Base-by-base conservation (phyloP, 331 rosid species). In the Rosa hybrid region DNA sequence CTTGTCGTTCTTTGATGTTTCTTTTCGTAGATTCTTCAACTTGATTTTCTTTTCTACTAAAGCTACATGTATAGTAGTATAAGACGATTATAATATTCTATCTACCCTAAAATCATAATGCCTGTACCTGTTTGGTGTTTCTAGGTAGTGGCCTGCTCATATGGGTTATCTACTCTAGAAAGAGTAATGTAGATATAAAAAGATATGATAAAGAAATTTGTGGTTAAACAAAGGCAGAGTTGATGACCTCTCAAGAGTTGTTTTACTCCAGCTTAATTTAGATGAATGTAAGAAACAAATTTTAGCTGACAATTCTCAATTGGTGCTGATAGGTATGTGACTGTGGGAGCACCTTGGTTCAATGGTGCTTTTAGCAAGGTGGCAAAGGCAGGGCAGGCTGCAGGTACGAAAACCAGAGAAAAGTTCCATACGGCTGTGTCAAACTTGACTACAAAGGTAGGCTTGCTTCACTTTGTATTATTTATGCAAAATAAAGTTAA, bases 351-450 rank as follows among this genome's bases (percentile, higher is more conserved):
- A 46, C 72, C 98, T 12, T 95, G 98, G 98, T 80, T 95, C 76
- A 95, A 90, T 77, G 98, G 97, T 74, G 98, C 98, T 77, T 95
- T 95, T 77, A 84, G 87, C 77, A 92, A 90, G 86, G 96, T 91
- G 78, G 91, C 98, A 18, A 92, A 83, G 87, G 98, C 89, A 4
- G 98, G 98, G 62, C 94, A 92, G 41, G 91, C 81, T 71, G 98
- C 98, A 3, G 86, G 98, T 69, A 67, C 97, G 17, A 95, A 91
- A 87, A 95, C 98, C 39, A 90, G 99, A 89, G 99, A 90, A 56
- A 95, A 89, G 83, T 90, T 93, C 86, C 83, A 90, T 76, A 27
- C 85, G 80, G 98, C 97, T 23, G 88, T 95, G 78, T 88, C 99
- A 67, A 95, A 95, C 90, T 81, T 95, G 83, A 81, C 91, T 12